Conservation (phyloP, 306 rosid species). For the Prunus kanzakura region DNA sequence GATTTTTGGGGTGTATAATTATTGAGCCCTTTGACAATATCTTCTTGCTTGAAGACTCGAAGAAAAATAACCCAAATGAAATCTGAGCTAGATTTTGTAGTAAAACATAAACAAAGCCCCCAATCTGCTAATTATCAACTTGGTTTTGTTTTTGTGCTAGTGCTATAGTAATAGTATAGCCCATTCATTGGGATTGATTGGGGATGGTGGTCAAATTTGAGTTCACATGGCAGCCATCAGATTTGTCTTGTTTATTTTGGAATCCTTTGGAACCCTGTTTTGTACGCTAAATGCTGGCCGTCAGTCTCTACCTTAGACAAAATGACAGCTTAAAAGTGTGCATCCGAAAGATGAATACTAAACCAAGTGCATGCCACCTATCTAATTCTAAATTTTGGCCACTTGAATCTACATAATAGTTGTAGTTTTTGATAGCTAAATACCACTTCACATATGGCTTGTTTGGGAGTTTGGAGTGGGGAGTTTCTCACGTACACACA, state of each 20-base stretch:
- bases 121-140: not conserved
- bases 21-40: not conserved
- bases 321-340: conserved; percentile 1
- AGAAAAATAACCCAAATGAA: not conserved
- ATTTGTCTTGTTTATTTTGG: not conserved
- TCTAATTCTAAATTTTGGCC: not conserved
- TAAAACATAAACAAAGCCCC: not conserved
- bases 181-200: not conserved
- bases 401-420: not conserved
- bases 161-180: not conserved
- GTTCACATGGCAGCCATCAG: not conserved
- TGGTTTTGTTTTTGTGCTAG: not conserved
- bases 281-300: not conserved
- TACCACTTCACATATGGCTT: not conserved
- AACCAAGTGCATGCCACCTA: too few relatives aligned
- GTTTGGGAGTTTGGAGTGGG: not conserved
- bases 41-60: not conserved
- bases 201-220: not conserved
- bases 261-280: not conserved
- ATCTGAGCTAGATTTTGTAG: not conserved
- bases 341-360: not conserved
- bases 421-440: not conserved
- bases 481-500: too few relatives aligned
- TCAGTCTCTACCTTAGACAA: not conserved
- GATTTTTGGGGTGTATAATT: not conserved